phyloP scores from a whole-genome alignment of 345 rosid genomes.

The Camelina sativa region DNA sequence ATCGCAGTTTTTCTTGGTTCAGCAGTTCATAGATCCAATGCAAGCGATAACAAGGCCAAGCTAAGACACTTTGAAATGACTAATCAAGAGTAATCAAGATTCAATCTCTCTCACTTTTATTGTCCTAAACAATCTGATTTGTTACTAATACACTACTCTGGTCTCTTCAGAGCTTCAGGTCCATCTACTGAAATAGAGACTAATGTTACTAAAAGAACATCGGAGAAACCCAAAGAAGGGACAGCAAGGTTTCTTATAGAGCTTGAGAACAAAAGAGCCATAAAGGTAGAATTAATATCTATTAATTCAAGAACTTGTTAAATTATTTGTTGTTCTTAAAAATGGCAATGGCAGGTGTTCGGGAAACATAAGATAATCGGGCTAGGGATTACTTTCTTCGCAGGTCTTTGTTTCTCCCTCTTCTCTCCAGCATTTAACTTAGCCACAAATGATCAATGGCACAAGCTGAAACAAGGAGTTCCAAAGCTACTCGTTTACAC shows the following conservation, averaged over 20 bases:
- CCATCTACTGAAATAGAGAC: constrained; percentile 18
- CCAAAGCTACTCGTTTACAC: constrained; percentile 72
- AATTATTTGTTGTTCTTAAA: too few species aligned
- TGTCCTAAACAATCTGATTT: neutral
- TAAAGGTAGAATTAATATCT: constrained; percentile 50
- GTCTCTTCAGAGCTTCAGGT: constrained; percentile 37
- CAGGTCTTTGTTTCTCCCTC: constrained; percentile 77
- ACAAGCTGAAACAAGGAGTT: constrained; percentile 67
- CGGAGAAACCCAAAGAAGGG: constrained; percentile 50
- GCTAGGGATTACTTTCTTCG: constrained; percentile 63
- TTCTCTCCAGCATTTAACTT: constrained; percentile 91
- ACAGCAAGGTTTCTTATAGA: constrained; percentile 58
- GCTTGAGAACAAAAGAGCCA: constrained; percentile 67
- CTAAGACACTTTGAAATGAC: constrained; percentile 38
- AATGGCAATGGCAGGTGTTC: constrained; percentile 52
- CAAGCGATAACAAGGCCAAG: constrained; percentile 61
- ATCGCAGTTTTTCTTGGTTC: constrained; percentile 76
- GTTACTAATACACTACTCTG: neutral
- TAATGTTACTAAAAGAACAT: constrained; percentile 15
- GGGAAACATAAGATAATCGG: constrained; percentile 71
- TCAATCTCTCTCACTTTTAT: neutral
- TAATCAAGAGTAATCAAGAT: constrained; percentile 19
- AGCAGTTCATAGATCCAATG: constrained; percentile 69
- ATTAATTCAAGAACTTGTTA: too few species aligned
- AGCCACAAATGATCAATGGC: constrained; percentile 88